Percentiles rank a stretch among this genome's conserved stretches.
These are phyloP conservation scores for Candida sithepensis DNA, from an alignment of 805 yeast species.

Conservation along the genomic window DNA sequence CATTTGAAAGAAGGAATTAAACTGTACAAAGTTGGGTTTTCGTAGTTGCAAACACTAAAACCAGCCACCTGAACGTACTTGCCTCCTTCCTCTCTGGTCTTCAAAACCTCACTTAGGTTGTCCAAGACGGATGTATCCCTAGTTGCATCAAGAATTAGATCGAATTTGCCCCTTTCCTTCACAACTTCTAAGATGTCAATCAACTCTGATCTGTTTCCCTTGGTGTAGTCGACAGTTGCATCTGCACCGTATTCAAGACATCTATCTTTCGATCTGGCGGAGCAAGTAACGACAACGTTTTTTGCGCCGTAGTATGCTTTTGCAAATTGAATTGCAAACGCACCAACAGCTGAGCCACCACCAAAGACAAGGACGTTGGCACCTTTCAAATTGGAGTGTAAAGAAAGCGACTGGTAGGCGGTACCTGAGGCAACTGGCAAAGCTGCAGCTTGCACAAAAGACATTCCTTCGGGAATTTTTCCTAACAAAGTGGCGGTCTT, in stretches of 20 bases:
- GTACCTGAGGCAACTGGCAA: conserved; percentile 61
- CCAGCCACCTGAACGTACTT: conserved; percentile 54
- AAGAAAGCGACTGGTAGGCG: conserved; percentile 33
- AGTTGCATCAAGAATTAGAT: conserved; percentile 56
- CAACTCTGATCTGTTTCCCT: conserved; percentile 31
- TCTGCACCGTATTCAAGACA: conserved; percentile 47
- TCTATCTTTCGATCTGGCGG: conserved; percentile 25
- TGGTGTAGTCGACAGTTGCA: conserved; percentile 46
- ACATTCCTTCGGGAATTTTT: conserved; percentile 39
- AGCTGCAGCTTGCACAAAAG: conserved; percentile 53
- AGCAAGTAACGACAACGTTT: conserved; percentile 47
- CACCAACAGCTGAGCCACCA: conserved; percentile 63
- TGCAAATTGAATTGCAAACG: conserved; percentile 48
- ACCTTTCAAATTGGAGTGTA: conserved; percentile 25
- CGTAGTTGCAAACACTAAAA: conserved; percentile 38
- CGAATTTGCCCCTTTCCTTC: conserved; percentile 41
- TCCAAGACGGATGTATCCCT: conserved; percentile 51
- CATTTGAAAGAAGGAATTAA: conserved; percentile 1
- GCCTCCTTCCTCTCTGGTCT: conserved; percentile 40
- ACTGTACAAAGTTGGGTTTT: conserved; percentile 17
- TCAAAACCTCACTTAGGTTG: conserved; percentile 37
- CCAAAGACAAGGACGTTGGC: conserved; percentile 57
- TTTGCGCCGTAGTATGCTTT: conserved; percentile 39
- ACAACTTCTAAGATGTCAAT: conserved; percentile 28
- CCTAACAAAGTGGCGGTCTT: conserved; percentile 29